These are phyloP conservation scores for Globisporangium barbulae DNA, from an alignment of 352 stramenopile species.

Conservation along the genomic window DNA sequence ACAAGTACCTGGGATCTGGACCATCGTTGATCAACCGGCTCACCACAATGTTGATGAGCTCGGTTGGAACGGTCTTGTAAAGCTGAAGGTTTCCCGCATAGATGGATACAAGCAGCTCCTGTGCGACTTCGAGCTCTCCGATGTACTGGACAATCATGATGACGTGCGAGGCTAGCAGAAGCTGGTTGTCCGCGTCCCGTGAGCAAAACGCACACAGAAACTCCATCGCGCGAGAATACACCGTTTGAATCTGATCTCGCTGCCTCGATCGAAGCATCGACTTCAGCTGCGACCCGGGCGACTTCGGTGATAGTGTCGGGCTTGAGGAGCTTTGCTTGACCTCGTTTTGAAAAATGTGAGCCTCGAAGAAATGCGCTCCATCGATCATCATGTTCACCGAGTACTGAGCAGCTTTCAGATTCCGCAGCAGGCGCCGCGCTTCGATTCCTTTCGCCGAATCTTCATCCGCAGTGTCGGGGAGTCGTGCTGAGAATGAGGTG, in stretches of 20 bases:
- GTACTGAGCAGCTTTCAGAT: slow-evolving; percentile 52
- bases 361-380: slow-evolving; percentile 69
- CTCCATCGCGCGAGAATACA: slow-evolving; percentile 54
- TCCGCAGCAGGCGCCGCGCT: slow-evolving; percentile 53
- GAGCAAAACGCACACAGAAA: slow-evolving; percentile 57
- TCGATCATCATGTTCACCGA: slow-evolving; percentile 65
- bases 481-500: not conserved
- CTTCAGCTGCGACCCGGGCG: slow-evolving; percentile 24
- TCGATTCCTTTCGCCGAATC: slow-evolving; percentile 30
- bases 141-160: slow-evolving; percentile 55
- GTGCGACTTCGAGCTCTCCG: slow-evolving; percentile 48
- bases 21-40: slow-evolving; percentile 33
- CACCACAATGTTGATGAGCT: slow-evolving; percentile 59
- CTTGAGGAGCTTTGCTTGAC: not conserved
- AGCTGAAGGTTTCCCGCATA: slow-evolving; percentile 42
- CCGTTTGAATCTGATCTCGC: slow-evolving; percentile 43
- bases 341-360: slow-evolving; percentile 30
- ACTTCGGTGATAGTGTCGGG: slow-evolving; percentile 7
- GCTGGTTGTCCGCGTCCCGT: slow-evolving; percentile 45
- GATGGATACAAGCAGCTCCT: slow-evolving; percentile 56
- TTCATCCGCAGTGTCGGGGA: not conserved
- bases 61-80: slow-evolving; percentile 52
- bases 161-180: slow-evolving; percentile 39
- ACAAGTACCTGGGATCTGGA: slow-evolving; percentile 48
- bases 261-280: slow-evolving; percentile 44